Evolutionary conservation across 345 rosid species (phyloP).

Genomic region (Salix viminalis): DNA sequence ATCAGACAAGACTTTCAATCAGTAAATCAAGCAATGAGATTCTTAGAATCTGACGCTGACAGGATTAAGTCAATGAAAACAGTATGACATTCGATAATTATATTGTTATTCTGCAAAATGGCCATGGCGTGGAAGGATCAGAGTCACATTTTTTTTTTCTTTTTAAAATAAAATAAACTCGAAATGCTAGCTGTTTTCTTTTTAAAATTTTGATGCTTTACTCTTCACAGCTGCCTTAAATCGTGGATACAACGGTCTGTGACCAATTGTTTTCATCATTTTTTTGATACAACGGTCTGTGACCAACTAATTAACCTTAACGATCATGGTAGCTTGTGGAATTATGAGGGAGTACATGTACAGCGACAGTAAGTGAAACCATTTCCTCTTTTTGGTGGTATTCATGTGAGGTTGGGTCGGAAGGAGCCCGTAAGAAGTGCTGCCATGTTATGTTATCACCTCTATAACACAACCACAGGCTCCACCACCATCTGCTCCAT

Average conservation of each 20-base stretch:
- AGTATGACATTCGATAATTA: not conserved
- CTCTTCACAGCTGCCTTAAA: not conserved
- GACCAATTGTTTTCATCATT: not conserved
- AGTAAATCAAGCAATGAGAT: not conserved
- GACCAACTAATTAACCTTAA: not conserved
- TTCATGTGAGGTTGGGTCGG: constrained; percentile 10
- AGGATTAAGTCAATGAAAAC: not conserved
- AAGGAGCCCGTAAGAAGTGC: constrained; percentile 52
- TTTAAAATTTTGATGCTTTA: not conserved
- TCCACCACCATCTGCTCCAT: constrained; percentile 1
- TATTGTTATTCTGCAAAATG: not conserved
- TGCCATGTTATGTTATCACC: constrained; percentile 32
- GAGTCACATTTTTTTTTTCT: too few species aligned
- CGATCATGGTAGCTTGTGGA: not conserved
- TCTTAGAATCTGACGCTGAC: not conserved
- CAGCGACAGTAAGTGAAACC: not conserved
- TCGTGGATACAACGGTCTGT: not conserved
- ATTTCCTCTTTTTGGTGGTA: not conserved
- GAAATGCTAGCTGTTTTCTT: too few species aligned
- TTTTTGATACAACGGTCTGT: not conserved
- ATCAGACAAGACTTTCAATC: not conserved
- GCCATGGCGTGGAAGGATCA: too few species aligned
- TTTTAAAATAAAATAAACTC: too few species aligned
- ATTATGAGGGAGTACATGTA: not conserved
- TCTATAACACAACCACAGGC: not conserved